A percentile compares a stretch with the other conserved stretches of the same genome.
Conservation (phyloP, 169 alveolate species). For the Plasmodium billcollinsi region DNA sequence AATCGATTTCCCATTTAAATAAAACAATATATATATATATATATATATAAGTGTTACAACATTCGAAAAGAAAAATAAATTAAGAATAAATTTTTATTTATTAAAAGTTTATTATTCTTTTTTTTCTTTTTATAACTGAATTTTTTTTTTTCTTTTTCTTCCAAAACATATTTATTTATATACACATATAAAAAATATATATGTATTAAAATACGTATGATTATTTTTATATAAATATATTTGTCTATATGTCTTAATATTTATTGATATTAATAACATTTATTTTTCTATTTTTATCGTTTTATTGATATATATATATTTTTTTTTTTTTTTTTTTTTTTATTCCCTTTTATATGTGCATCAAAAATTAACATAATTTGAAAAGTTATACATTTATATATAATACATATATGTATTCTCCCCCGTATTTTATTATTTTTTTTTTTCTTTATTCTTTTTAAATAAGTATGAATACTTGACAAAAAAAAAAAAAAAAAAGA, state of each 20-base stretch:
- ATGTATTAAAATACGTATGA: not conserved
- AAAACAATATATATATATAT: no score
- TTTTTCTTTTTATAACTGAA: conserved; percentile 15
- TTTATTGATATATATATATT: not conserved
- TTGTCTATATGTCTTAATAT: conserved; percentile 6
- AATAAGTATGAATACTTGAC: conserved; percentile 35
- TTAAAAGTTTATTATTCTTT: no score
- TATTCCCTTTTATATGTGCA: conserved; percentile 12
- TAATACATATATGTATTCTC: no score
- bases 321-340: conserved; percentile 4
- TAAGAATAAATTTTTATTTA: no score
- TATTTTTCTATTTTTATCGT: not conserved
- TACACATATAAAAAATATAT: conserved; percentile 1
- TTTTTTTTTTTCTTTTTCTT: conserved; percentile 18
- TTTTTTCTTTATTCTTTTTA: conserved; percentile 21
- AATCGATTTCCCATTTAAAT: not conserved
- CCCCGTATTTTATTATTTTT: not conserved
- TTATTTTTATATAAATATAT: conserved; percentile 3
- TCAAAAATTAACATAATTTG: not conserved
- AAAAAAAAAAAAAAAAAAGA: conserved; percentile 5
- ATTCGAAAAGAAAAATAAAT: not conserved
- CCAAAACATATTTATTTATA: conserved; percentile 7
- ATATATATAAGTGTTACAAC: not conserved
- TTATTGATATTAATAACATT: not conserved
- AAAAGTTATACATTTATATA: not conserved